Percentiles rank a stretch among this genome's conserved stretches.
These are phyloP conservation scores for Pezicula radicicola DNA, from an alignment of 2,329 filamentous ascomycete species.

Conservation along the genomic window DNA sequence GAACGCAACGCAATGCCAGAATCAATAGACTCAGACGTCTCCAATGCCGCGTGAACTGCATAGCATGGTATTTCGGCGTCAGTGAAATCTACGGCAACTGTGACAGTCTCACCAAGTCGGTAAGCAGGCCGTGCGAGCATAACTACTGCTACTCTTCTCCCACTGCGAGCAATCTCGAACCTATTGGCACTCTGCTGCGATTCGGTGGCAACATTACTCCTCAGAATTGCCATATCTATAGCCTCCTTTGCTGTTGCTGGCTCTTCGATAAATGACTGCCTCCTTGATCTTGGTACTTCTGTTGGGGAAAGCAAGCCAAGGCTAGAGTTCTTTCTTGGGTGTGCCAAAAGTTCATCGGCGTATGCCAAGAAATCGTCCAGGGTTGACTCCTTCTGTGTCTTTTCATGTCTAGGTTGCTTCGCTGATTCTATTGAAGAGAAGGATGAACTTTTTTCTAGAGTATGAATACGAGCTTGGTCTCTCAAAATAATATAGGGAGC, in stretches of 20 bases:
- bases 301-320: conserved; percentile 71
- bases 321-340: conserved; percentile 49
- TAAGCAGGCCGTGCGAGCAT: conserved; percentile 87
- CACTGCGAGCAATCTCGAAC: conserved; percentile 91
- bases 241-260: conserved; percentile 71
- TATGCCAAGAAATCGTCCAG: conserved; percentile 71
- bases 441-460: conserved; percentile 13
- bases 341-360: conserved; percentile 70
- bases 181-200: conserved; percentile 83
- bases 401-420: conserved; percentile 15
- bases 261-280: conserved; percentile 53
- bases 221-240: conserved; percentile 87
- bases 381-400: conserved; percentile 30
- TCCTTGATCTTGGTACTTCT: conserved; percentile 51
- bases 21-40: conserved; percentile 83
- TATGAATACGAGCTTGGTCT: conserved; percentile 61
- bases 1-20: conserved; percentile 78
- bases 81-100: conserved; percentile 79
- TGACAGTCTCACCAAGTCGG: conserved; percentile 83
- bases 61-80: conserved; percentile 79
- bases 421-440: not conserved
- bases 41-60: conserved; percentile 77
- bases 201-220: conserved; percentile 67
- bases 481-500: conserved; percentile 85
- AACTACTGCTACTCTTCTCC: conserved; percentile 86